phyloP scores from a whole-genome alignment of 2,329 filamentous ascomycete genomes.

The Sporothrix dimorphospora region DNA sequence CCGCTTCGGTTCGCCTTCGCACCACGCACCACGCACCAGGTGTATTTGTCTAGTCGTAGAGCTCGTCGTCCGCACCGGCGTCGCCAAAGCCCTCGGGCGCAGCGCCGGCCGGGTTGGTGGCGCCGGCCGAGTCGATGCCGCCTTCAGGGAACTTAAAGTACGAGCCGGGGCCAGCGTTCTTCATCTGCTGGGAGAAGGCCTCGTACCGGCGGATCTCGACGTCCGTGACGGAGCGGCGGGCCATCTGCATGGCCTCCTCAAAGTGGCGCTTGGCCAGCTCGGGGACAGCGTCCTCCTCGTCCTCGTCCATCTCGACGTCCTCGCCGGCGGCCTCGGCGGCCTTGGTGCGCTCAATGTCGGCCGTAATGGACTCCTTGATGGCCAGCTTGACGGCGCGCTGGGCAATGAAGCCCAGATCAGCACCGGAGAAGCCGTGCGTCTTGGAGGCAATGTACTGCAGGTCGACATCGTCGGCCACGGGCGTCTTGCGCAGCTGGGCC shows the following conservation, averaged over 20 bases:
- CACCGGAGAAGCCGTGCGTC: constrained; percentile 99
- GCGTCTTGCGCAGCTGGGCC: constrained; percentile 98
- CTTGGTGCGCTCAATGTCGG: constrained; percentile 89
- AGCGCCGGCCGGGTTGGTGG: constrained; percentile 49
- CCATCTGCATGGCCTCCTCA: constrained; percentile 96
- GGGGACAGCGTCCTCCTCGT: constrained; percentile 88
- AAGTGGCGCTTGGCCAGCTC: constrained; percentile 96
- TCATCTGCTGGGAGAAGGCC: constrained; percentile 98
- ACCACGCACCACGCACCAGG: constrained; percentile 58
- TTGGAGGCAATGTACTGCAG: constrained; percentile 90
- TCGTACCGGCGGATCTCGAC: constrained; percentile 98
- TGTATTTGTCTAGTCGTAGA: constrained; percentile 81
- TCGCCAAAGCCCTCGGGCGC: constrained; percentile 67
- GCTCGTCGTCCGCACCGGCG: constrained; percentile 91
- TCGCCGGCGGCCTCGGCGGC: constrained; percentile 83
- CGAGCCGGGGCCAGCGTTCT: constrained; percentile 91
- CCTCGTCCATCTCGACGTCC: constrained; percentile 81
- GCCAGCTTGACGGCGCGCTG: constrained; percentile 99
- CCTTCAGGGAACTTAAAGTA: constrained; percentile 96
- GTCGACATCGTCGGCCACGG: constrained; percentile 84
- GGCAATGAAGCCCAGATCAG: constrained; percentile 97
- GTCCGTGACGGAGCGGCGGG: constrained; percentile 90
- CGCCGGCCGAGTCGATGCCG: constrained; percentile 69
- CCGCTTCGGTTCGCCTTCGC: constrained; percentile 49
- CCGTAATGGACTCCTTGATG: constrained; percentile 92